Evolutionary conservation across 768 basidiomycete species (phyloP).

Genomic region (Boletellus sp.): DNA sequence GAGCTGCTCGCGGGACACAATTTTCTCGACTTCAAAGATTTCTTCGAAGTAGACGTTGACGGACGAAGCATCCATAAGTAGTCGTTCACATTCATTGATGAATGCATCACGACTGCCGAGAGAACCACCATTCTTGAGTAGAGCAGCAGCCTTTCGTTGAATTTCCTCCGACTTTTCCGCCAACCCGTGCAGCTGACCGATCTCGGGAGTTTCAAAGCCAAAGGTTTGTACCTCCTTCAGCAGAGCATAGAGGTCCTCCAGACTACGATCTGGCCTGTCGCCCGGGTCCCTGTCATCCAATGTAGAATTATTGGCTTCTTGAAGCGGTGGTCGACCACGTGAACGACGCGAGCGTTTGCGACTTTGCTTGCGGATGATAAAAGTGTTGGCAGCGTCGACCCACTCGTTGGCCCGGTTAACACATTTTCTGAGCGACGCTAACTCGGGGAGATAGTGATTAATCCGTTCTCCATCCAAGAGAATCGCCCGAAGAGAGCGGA

Average conservation of each 20-base stretch:
- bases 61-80: conserved; percentile 67
- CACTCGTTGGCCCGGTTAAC: conserved; percentile 81
- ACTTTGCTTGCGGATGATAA: conserved; percentile 75
- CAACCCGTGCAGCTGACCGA: conserved; percentile 49
- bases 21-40: conserved; percentile 69
- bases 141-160: conserved; percentile 47
- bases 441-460: conserved; percentile 67
- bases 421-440: conserved; percentile 69
- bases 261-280: conserved; percentile 66
- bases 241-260: conserved; percentile 68
- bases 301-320: conserved; percentile 36
- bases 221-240: conserved; percentile 70
- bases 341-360: conserved; percentile 71
- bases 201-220: conserved; percentile 83
- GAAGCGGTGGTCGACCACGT: conserved; percentile 48
- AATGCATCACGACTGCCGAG: conserved; percentile 52
- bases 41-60: conserved; percentile 85
- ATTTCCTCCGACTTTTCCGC: conserved; percentile 64
- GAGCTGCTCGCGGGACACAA: conserved; percentile 77
- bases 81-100: conserved; percentile 65
- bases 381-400: conserved; percentile 80
- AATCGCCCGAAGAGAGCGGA: conserved; percentile 77
- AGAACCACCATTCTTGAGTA: conserved; percentile 44
- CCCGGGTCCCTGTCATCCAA: conserved; percentile 47
- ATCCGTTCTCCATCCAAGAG: conserved; percentile 88